Evolutionary conservation across 441 rosid genomes (phyloP).

Genomic region (Hura crepitans): DNA sequence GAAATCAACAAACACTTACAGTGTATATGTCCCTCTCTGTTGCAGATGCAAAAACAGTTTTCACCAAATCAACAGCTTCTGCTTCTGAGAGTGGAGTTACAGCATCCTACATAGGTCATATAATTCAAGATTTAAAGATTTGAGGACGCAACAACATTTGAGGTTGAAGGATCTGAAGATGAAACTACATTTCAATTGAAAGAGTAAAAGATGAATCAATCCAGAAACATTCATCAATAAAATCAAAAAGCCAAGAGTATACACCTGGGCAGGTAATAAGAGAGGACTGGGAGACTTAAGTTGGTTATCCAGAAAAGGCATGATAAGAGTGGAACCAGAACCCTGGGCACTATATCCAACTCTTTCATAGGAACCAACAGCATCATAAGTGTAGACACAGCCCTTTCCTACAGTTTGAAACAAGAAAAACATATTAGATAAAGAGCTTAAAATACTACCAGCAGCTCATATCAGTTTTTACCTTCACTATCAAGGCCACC

Average conservation of each 20-base stretch:
- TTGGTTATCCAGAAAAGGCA: slow-evolving; percentile 95
- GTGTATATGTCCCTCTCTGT: slow-evolving; percentile 97
- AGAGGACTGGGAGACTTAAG: slow-evolving; percentile 96
- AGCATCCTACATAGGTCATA: slow-evolving; percentile 58
- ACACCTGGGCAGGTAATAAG: slow-evolving; percentile 73
- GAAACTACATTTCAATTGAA: slow-evolving; percentile 4
- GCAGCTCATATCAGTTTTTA: slow-evolving; percentile 24
- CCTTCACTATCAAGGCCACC: slow-evolving; percentile 95
- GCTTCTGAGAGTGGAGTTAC: slow-evolving; percentile 79
- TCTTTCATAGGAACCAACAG: slow-evolving; percentile 94
- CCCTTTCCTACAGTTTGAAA: slow-evolving; percentile 62
- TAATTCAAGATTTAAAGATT: neutral
- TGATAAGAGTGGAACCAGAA: slow-evolving; percentile 81
- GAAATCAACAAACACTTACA: slow-evolving; percentile 33
- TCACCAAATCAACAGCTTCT: slow-evolving; percentile 89
- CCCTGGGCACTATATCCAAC: slow-evolving; percentile 97
- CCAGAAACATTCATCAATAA: neutral
- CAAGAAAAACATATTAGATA: neutral
- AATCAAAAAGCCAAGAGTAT: slow-evolving; percentile 9
- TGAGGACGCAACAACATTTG: slow-evolving; percentile 6
- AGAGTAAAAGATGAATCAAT: neutral
- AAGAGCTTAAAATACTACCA: slow-evolving; percentile 10
- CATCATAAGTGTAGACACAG: slow-evolving; percentile 91
- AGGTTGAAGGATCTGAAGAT: neutral
- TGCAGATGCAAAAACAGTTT: slow-evolving; percentile 90